phyloP scores from a whole-genome alignment of 1,284 basidiomycete genomes.

The Entoloma clypeatum region DNA sequence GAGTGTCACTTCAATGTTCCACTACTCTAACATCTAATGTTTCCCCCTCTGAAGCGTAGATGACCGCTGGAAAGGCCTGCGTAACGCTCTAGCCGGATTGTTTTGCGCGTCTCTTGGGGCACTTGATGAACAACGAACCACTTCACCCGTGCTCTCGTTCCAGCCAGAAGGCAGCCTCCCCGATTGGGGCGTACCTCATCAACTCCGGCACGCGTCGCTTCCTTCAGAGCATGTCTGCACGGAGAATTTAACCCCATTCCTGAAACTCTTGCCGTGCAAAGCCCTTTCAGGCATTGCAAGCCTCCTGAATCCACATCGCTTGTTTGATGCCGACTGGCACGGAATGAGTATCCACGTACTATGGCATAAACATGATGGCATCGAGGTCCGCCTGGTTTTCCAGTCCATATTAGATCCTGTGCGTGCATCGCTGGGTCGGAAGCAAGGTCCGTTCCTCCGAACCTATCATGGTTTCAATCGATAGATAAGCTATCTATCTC shows the following conservation, averaged over 20 bases:
- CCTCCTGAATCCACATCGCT: constrained; percentile 80
- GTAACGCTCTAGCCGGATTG: constrained; percentile 86
- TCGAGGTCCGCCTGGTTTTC: constrained; percentile 72
- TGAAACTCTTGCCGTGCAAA: constrained; percentile 93
- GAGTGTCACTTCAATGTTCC: constrained; percentile 24
- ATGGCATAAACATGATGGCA: constrained; percentile 49
- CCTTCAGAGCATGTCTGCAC: constrained; percentile 90
- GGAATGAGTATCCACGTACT: constrained; percentile 77
- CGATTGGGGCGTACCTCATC: constrained; percentile 45
- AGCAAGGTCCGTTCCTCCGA: constrained; percentile 49
- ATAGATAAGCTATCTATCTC: constrained; percentile 11
- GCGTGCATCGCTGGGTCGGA: constrained; percentile 43
- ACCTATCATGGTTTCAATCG: constrained; percentile 1
- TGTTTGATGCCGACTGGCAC: constrained; percentile 89
- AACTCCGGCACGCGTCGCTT: constrained; percentile 71
- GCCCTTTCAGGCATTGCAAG: constrained; percentile 84
- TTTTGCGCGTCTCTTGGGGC: constrained; percentile 92
- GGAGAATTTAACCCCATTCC: constrained; percentile 94
- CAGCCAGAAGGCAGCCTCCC: constrained; percentile 56
- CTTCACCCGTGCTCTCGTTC: constrained; percentile 57
- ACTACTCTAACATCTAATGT: constrained; percentile 8
- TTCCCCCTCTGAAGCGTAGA: constrained; percentile 52
- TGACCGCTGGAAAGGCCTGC: constrained; percentile 78
- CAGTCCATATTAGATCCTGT: constrained; percentile 83
- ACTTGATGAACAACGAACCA: constrained; percentile 68